Conservation (phyloP, 108 stramenopile species). For the Heterococcus sp. region DNA sequence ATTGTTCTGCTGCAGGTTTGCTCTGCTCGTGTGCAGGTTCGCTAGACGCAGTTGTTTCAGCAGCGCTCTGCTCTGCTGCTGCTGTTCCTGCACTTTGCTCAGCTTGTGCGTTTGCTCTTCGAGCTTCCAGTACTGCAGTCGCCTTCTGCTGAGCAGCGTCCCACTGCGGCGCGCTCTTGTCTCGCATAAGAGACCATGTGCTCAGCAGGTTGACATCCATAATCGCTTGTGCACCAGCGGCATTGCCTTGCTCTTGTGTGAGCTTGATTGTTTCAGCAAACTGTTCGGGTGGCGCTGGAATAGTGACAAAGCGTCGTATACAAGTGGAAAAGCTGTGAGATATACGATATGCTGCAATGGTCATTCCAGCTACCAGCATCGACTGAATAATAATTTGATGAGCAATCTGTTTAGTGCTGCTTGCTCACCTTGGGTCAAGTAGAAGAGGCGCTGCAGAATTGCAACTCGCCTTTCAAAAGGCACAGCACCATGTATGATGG, state of each 20-base stretch:
- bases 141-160: not conserved
- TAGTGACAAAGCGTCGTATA: too few relatives aligned
- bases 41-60: too few relatives aligned
- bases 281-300: not conserved
- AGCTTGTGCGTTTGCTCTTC: too few relatives aligned
- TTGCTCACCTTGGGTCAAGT: not conserved
- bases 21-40: too few relatives aligned
- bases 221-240: not conserved
- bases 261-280: not conserved
- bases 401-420: too few relatives aligned
- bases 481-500: not conserved
- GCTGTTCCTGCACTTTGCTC: too few relatives aligned
- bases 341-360: too few relatives aligned
- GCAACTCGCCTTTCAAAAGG: not conserved
- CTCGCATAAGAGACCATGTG: not conserved
- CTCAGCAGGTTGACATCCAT: not conserved
- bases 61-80: too few relatives aligned
- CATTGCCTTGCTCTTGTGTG: not conserved
- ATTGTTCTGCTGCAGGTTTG: too few relatives aligned
- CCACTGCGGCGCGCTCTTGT: not conserved
- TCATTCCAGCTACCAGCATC: too few relatives aligned
- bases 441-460: not conserved
- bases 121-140: not conserved
- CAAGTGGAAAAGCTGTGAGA: too few relatives aligned
- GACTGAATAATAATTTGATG: too few relatives aligned